These are phyloP conservation scores for Dothistroma septosporum DNA, from an alignment of 2,329 filamentous ascomycete genomes.

Conservation along the genomic window DNA sequence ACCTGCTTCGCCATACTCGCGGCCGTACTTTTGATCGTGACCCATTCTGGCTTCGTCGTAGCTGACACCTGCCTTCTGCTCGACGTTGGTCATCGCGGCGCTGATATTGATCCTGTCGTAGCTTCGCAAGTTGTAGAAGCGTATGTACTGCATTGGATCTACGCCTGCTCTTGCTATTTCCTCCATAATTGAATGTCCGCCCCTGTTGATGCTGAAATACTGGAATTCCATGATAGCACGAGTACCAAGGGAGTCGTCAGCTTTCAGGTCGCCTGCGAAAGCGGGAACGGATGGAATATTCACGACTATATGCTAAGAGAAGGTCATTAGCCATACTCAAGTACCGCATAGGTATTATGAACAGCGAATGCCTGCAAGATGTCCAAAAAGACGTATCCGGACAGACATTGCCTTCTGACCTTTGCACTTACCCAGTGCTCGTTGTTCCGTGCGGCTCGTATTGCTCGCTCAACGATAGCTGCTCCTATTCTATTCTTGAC, in stretches of 20 bases:
- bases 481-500: conserved; percentile 74
- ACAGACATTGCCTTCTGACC: background rate
- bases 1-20: conserved; percentile 7
- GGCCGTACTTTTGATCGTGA: conserved; percentile 41
- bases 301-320: conserved; percentile 59
- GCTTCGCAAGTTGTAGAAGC: conserved; percentile 80
- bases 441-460: conserved; percentile 62
- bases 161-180: conserved; percentile 61
- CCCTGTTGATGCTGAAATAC: conserved; percentile 73
- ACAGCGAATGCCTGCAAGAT: no score
- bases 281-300: conserved; percentile 76
- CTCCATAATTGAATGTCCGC: conserved; percentile 74
- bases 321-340: background rate
- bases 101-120: conserved; percentile 79
- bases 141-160: conserved; percentile 68
- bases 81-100: conserved; percentile 56
- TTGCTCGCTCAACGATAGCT: conserved; percentile 72
- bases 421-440: conserved; percentile 52
- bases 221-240: conserved; percentile 87
- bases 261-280: conserved; percentile 74
- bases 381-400: no score
- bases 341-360: no score
- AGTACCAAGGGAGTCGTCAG: conserved; percentile 68
- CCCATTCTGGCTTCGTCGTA: conserved; percentile 65
- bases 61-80: conserved; percentile 59